phyloP scores from a whole-genome alignment of 192 early-diverging fungal species.

The Coemansia sp. region DNA sequence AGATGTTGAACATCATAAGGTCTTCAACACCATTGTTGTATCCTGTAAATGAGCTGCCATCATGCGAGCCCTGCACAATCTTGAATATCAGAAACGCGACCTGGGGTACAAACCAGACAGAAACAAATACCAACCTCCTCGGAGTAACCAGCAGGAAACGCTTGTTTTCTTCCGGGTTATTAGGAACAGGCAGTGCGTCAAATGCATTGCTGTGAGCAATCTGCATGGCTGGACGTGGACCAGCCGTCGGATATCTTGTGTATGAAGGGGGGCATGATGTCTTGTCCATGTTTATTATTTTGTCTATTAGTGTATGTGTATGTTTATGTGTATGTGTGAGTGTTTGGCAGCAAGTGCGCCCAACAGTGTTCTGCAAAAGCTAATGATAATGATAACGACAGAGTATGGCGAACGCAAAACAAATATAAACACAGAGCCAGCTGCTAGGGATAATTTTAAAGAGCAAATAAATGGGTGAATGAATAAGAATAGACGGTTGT shows the following conservation, averaged over 20 bases:
- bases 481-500: too few species aligned
- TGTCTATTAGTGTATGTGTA: neutral
- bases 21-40: conserved; percentile 30
- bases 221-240: conserved; percentile 12
- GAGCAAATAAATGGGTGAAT: too few species aligned
- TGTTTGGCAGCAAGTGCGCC: neutral
- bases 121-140: conserved; percentile 42
- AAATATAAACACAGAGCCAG: too few species aligned
- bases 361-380: too few species aligned
- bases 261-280: conserved; percentile 1
- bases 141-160: conserved; percentile 32
- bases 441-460: too few species aligned
- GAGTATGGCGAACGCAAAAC: too few species aligned
- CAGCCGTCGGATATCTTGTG: conserved; percentile 1
- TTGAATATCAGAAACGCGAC: conserved; percentile 51
- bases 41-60: conserved; percentile 36
- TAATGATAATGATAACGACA: too few species aligned
- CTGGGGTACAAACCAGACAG: conserved; percentile 59
- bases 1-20: conserved; percentile 54
- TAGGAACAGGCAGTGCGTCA: conserved; percentile 9
- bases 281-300: neutral
- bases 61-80: conserved; percentile 50
- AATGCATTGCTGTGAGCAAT: conserved; percentile 40
- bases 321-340: neutral
- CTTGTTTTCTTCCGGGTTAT: neutral